Base-by-base conservation (phyloP, 2,329 filamentous ascomycete genomes). In the Peltaster fructicola region DNA sequence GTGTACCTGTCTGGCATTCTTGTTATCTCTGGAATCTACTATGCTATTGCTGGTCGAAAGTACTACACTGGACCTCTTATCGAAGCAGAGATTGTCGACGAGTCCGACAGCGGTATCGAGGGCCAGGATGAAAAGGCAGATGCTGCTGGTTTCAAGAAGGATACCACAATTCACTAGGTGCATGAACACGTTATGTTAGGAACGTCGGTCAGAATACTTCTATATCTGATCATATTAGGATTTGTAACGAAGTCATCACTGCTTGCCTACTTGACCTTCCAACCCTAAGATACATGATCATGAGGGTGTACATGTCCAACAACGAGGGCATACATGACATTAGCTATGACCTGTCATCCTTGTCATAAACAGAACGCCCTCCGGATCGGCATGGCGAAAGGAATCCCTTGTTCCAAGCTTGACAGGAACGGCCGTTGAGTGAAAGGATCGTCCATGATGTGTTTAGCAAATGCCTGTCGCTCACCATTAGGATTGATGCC, bases 51-150 rank as follows among this genome's bases (percentile, higher is more conserved):
- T 5, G 61, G 60, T 18, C 48, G 50, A 23, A 65, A 62, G 30
- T 64, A 57, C 35, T 72, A 72, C 38, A 67, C 54, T 4, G 67
- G 67, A 1, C 67, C 13, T 8, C 19, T 20, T 6, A 20, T 20
- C 19, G 19, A 20, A 20, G 19, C 19, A 10, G 19, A 20, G 8
- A 20, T 20, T 6, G 13, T 11, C 19, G 19, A 20, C 10, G 13
- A 20, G 10, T 20, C 19, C 19, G 13, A 12, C 13, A 10, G n/a
- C n/a, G n/a, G n/a, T n/a, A n/a, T n/a, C n/a, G n/a, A n/a, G n/a
- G n/a, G n/a, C n/a, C n/a, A n/a, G n/a, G n/a, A n/a, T n/a, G n/a
- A n/a, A n/a, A n/a, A 20, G 19, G 13, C 19, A 11, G 13, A 12
- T 9, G 19, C 10, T 20, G 19, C 10, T 6, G 19, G 13, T 9